Evolutionary conservation across 352 stramenopile species (phyloP), one percentile per base, ranked within the genome.

Genomic region (Phytopythium boreale): DNA sequence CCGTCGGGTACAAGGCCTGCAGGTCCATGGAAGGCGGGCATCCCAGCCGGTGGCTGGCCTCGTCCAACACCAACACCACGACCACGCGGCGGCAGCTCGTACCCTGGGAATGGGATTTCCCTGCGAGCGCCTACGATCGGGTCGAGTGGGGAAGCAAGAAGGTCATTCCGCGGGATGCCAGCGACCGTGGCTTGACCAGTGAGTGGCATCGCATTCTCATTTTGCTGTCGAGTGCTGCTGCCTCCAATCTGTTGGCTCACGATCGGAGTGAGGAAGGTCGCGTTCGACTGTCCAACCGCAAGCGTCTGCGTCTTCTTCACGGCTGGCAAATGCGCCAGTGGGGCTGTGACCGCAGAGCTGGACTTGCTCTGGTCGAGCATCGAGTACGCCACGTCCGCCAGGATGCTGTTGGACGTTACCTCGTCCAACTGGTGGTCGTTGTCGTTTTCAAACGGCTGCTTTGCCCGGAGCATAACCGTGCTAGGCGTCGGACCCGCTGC

Each of bases 331-430:
- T 55, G 55, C n/a, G 11, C 31, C n/a, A 36, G 15, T 3, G 55
- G 19, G 17, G 20, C 14, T 47, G 56, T 20, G 4, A 14, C 2
- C 4, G 24, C n/a, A 20, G 39, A 39, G 36, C 8, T 51, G n/a
- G 36, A 10, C 15, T 27, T 50, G 24, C 24, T 47, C 11, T 55
- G 57, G 7, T 53, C 27, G 3, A 67, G 71, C 71, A 77, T 77
- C 20, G 71, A 77, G 46, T 77, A 77, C 14, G 64, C 63, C 19
- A 77, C 71, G 26, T 77, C 71, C 29, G 67, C 61, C 19, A 75
- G 34, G 31, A 76, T 67, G n/a, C 55, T 71, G 29, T 44, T 20
- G 11, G 29, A 61, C 19, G 49, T 56, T 15, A 29, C 26, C 11
- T 71, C 69, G 50, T 72, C 69, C 1, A 61, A 37, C 26, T 68